phyloP scores from a whole-genome alignment of 371 early-diverging fungal species.

The Mucor lusitanicus region DNA sequence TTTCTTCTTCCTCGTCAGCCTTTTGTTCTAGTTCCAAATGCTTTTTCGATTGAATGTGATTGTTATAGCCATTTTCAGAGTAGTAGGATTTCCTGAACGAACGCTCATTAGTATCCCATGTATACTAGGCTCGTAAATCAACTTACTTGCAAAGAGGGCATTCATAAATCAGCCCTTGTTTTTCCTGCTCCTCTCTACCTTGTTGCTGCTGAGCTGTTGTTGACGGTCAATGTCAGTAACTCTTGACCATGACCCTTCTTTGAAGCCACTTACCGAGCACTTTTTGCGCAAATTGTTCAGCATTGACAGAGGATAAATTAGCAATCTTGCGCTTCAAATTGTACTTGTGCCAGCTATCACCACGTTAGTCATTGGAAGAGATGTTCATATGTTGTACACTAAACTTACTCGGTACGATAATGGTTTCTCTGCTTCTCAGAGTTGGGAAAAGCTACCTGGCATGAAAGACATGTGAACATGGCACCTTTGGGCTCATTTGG shows the following conservation, averaged over 20 bases:
- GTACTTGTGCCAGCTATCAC: constrained; percentile 78
- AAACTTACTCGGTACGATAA: constrained; percentile 71
- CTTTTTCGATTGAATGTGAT: constrained; percentile 88
- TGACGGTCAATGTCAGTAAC: not conserved
- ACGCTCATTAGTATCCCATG: not conserved
- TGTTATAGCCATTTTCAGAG: constrained; percentile 83
- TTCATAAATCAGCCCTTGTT: constrained; percentile 36
- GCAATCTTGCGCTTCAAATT: constrained; percentile 87
- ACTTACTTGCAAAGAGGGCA: constrained; percentile 41
- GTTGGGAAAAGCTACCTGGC: constrained; percentile 82
- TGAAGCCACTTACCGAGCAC: constrained; percentile 40
- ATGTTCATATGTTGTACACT: not conserved
- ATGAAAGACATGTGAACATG: constrained; percentile 68
- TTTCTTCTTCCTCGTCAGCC: constrained; percentile 27
- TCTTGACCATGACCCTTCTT: not conserved
- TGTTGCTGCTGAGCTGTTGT: constrained; percentile 47
- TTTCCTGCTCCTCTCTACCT: constrained; percentile 38
- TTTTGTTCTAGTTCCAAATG: constrained; percentile 76
- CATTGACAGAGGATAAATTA: constrained; percentile 67
- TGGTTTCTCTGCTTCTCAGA: constrained; percentile 82
- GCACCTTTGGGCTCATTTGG: constrained; percentile 3
- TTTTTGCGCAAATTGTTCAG: constrained; percentile 72
- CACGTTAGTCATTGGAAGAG: not conserved
- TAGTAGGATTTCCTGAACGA: constrained; percentile 60
- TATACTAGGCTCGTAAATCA: not conserved